Percentiles rank a stretch among this genome's conserved stretches.
Conservation (phyloP, 495 filamentous ascomycete genomes). For the Ramalina peruviana region DNA sequence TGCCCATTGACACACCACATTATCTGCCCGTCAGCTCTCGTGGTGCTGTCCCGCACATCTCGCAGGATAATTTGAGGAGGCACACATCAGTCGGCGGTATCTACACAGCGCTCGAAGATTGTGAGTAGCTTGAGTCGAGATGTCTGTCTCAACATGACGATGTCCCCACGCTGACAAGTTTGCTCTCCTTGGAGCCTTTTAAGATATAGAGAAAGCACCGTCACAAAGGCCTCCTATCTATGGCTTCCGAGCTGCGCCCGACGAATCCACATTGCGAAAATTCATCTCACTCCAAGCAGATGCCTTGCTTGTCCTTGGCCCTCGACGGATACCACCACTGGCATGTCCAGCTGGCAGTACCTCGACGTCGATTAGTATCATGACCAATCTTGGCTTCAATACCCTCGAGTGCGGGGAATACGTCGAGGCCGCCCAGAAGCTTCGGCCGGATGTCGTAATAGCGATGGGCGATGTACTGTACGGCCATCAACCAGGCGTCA, state of each 20-base stretch:
- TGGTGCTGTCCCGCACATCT: conserved; percentile 71
- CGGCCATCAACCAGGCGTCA: conserved; percentile 43
- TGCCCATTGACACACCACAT: conserved; percentile 60
- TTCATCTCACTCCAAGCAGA: conserved; percentile 52
- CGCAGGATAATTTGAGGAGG: conserved; percentile 64
- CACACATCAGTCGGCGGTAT: conserved; percentile 51
- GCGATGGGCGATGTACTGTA: conserved; percentile 63
- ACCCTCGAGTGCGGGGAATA: conserved; percentile 55
- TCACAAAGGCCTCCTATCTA: conserved; percentile 39
- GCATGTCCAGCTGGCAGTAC: conserved; percentile 59
- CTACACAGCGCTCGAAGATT: conserved; percentile 85
- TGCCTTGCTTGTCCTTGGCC: conserved; percentile 56
- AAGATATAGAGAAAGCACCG: conserved; percentile 64
- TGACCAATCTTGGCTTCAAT: conserved; percentile 73
- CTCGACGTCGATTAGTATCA: conserved; percentile 54
- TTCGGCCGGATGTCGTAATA: conserved; percentile 71
- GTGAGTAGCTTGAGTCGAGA: conserved; percentile 36
- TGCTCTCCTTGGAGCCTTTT: conserved; percentile 24
- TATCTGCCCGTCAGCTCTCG: conserved; percentile 68
- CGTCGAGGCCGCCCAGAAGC: conserved; percentile 38
- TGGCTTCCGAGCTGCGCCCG: conserved; percentile 24
- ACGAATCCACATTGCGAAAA: conserved; percentile 46
- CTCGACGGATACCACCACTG: conserved; percentile 66
- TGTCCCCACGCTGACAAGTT: conserved; percentile 14
- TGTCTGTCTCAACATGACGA: not conserved